Base-by-base conservation (phyloP, 2,329 filamentous ascomycete genomes). In the Huntiella decipiens region DNA sequence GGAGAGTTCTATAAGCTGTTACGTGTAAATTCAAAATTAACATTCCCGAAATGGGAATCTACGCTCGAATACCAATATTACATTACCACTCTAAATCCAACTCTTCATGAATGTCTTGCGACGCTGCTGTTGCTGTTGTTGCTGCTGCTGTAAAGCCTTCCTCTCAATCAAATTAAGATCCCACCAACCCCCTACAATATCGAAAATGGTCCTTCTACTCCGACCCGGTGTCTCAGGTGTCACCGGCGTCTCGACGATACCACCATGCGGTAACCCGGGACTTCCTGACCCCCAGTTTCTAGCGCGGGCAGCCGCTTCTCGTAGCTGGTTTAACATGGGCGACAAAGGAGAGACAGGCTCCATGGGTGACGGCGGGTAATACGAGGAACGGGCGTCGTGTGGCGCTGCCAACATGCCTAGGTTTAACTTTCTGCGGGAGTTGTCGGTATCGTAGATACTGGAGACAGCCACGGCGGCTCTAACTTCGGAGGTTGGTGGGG, bases 181-280 rank as follows among this genome's bases (percentile, higher is more conserved):
- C 68, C 69, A 73, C 68, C 68, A 73, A 4, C 68, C 69, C 37
- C 71, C 67, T 22, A 72, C 59, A 15, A 63, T 57, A 35, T 65
- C 60, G 50, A 69, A 57, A 16, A 73, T 56, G 1, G 68, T 71
- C 58, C 59, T 67, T 5, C 67, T 60, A 47, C 19, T 48, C 48
- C 33, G 49, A 43, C 22, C 52, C 1, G 35, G 47, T 34, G 50
- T 43, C 8, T 51, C 42, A 7, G 49, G 47, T 37, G 51, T 50
- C 12, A 51, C 51, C 2, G 54, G 51, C 45, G 52, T 46, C 12
- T 51, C 46, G 6, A 11, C 12, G 4, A 16, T 19, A 7, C 28
- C n/a, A 28, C 38, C 38, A 28, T 28, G 22, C 7, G 22, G 8
- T 10, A 2, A 5, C 7, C 8, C 17, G 10, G 11, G 15, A 22